These are phyloP conservation scores for Aspergillus persii DNA, from an alignment of 2,329 filamentous ascomycete species.

Conservation along the genomic window DNA sequence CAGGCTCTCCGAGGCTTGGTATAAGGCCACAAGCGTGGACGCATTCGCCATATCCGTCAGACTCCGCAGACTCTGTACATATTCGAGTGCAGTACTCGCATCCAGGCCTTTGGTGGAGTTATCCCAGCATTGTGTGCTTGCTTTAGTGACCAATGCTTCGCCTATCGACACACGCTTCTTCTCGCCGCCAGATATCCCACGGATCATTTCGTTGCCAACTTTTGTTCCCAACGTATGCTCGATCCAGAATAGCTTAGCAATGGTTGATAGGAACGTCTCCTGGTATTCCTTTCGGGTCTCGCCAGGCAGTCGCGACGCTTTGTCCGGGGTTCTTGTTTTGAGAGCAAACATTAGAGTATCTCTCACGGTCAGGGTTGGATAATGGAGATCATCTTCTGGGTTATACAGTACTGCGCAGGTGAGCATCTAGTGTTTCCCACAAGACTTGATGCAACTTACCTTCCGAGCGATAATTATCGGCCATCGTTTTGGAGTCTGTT, in stretches of 20 bases:
- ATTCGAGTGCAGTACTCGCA: slow-evolving; percentile 70
- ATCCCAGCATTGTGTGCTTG: slow-evolving; percentile 71
- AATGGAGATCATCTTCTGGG: slow-evolving; percentile 74
- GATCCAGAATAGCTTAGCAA: slow-evolving; percentile 70
- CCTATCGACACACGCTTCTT: slow-evolving; percentile 79
- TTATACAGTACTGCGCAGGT: slow-evolving; percentile 64
- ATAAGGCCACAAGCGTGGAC: slow-evolving; percentile 66
- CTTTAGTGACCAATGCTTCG: slow-evolving; percentile 68
- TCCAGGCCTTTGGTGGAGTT: slow-evolving; percentile 73
- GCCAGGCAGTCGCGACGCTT: slow-evolving; percentile 58
- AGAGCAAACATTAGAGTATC: slow-evolving; percentile 73
- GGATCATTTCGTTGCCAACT: slow-evolving; percentile 71
- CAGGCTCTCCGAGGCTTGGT: slow-evolving; percentile 60
- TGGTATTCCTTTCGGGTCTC: slow-evolving; percentile 61
- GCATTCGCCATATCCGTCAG: slow-evolving; percentile 63
- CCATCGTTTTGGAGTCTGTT: slow-evolving; percentile 51
- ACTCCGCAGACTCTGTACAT: slow-evolving; percentile 64
- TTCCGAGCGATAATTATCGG: slow-evolving; percentile 48
- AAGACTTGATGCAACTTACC: slow-evolving; percentile 17
- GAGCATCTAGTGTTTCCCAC: not conserved
- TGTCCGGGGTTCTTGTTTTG: slow-evolving; percentile 64
- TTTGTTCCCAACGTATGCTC: slow-evolving; percentile 70
- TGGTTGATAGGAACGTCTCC: slow-evolving; percentile 62
- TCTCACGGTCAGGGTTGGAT: slow-evolving; percentile 72
- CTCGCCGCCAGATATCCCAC: slow-evolving; percentile 69